phyloP scores from a whole-genome alignment of 2,329 filamentous ascomycete genomes.

The Sporothrix protearum region DNA sequence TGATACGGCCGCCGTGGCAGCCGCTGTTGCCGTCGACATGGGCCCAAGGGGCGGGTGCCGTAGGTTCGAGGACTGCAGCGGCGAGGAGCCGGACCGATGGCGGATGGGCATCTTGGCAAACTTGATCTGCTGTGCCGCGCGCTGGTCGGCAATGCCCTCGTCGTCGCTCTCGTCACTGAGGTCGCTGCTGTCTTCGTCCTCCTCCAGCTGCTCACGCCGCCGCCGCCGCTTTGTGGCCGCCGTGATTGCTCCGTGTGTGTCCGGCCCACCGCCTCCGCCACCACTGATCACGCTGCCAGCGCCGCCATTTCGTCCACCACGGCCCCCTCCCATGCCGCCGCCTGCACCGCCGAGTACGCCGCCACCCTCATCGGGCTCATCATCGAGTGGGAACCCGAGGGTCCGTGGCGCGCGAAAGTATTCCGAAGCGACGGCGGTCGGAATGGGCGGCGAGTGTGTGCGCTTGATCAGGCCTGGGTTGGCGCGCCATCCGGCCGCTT shows the following conservation, averaged over 20 bases:
- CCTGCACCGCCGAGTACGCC: conserved; percentile 57
- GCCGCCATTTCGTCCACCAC: not conserved
- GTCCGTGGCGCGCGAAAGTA: conserved; percentile 73
- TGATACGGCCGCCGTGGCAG: conserved; percentile 36
- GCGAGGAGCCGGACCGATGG: conserved; percentile 81
- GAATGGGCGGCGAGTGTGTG: conserved; percentile 81
- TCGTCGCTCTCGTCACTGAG: conserved; percentile 75
- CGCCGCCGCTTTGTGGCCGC: conserved; percentile 64
- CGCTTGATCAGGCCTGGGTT: conserved; percentile 74
- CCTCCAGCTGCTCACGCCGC: conserved; percentile 70
- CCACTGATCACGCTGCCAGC: conserved; percentile 19
- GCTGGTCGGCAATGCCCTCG: conserved; percentile 41
- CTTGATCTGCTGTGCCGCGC: conserved; percentile 83
- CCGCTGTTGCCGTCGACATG: conserved; percentile 8
- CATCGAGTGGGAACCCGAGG: conserved; percentile 61
- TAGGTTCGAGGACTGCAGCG: conserved; percentile 64
- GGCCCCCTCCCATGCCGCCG: not conserved
- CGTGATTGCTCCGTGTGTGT: conserved; percentile 65
- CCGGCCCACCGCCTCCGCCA: conserved; percentile 48
- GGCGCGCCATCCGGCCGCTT: conserved; percentile 74
- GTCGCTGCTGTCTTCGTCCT: conserved; percentile 83
- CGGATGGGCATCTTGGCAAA: conserved; percentile 94
- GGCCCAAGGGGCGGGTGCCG: conserved; percentile 51
- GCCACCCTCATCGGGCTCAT: conserved; percentile 68
- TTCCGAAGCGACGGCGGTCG: conserved; percentile 75